Conservation (phyloP, 768 basidiomycete genomes). For the Tylopilus plumbeoviolaceoides region DNA sequence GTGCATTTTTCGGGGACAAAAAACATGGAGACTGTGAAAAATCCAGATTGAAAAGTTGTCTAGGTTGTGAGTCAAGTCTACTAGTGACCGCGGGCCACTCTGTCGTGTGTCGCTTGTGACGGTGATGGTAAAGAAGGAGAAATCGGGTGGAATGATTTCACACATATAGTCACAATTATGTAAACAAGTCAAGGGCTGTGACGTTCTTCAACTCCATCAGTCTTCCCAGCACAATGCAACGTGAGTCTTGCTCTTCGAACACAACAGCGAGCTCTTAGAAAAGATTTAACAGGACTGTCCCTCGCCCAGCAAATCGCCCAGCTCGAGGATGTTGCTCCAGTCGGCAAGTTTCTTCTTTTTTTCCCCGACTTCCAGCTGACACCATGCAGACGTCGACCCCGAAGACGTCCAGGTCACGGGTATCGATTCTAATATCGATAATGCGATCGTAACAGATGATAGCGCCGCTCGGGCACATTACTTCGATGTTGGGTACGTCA, state of each 20-base stretch:
- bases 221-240: conserved; percentile 21
- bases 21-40: conserved; percentile 32
- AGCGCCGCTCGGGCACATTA: conserved; percentile 68
- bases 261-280: conserved; percentile 3
- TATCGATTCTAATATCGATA: conserved; percentile 37
- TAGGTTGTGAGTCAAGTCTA: conserved; percentile 10
- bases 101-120: conserved; percentile 28
- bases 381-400: conserved; percentile 61
- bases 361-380: conserved; percentile 7
- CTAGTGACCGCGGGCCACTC: conserved; percentile 30
- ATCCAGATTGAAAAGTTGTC: conserved; percentile 34
- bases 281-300: conserved; percentile 41
- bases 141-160: conserved; percentile 16
- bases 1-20: conserved; percentile 34
- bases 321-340: conserved; percentile 66
- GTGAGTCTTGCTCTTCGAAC: conserved; percentile 18
- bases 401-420: conserved; percentile 56
- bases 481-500: conserved; percentile 69
- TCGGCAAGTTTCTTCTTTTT: conserved; percentile 43
- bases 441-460: conserved; percentile 27
- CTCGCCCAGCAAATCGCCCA: conserved; percentile 80
- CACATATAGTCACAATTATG: conserved; percentile 30
- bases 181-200: conserved; percentile 20
- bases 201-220: not conserved
- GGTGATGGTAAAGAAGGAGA: conserved; percentile 29